Conservation (phyloP, 192 early-diverging fungal genomes). For the Rhizophagus sp. region DNA sequence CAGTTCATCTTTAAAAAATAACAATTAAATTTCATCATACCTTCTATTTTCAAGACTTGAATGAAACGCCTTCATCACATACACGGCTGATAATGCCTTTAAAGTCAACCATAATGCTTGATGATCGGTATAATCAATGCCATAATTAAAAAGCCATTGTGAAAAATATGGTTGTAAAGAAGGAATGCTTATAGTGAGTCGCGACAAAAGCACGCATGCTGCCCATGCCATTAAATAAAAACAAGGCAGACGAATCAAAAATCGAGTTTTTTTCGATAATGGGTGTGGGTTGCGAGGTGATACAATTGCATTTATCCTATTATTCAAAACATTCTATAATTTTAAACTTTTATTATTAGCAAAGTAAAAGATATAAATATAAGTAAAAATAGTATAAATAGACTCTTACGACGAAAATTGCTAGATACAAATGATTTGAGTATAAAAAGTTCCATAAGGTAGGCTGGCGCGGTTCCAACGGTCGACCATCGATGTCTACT, state of each 20-base stretch:
- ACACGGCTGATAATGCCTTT: constrained; percentile 24
- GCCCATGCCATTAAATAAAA: constrained; percentile 48
- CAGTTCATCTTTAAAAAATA: background rate
- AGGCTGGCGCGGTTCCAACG: constrained; percentile 18
- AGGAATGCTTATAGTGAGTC: background rate
- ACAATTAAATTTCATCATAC: background rate
- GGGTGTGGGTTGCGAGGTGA: constrained; percentile 48
- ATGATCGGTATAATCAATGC: constrained; percentile 30
- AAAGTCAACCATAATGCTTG: constrained; percentile 32
- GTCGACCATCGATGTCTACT: background rate
- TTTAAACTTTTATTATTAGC: background rate
- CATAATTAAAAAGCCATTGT: background rate
- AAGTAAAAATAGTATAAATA: background rate
- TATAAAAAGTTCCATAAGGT: constrained; percentile 30
- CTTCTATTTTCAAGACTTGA: constrained; percentile 33
- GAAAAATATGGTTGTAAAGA: constrained; percentile 22
- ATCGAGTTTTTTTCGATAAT: constrained; percentile 38
- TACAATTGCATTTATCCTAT: constrained; percentile 53
- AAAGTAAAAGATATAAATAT: background rate
- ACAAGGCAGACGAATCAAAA: constrained; percentile 44
- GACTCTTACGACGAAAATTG: constrained; percentile 27
- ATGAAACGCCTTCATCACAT: constrained; percentile 32
- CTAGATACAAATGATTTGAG: constrained; percentile 23
- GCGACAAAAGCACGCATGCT: constrained; percentile 34
- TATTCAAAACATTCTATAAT: constrained; percentile 45